Base-by-base conservation (phyloP, 306 rosid genomes). In the Fragaria ananassa region DNA sequence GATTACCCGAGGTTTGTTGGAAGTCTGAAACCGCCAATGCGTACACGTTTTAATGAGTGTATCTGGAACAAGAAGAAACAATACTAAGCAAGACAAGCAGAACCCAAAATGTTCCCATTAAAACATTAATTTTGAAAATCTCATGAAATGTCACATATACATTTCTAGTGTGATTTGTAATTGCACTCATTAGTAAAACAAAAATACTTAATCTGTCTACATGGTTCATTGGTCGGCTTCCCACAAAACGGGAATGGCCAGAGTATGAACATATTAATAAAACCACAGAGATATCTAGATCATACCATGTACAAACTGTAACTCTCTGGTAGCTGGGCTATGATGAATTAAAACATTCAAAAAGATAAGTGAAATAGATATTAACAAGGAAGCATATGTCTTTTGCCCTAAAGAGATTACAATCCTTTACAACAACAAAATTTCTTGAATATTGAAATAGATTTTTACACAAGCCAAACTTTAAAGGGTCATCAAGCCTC, bases 1-100 rank as follows among this genome's bases (percentile, higher is more conserved):
- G 70, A 79, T 79, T 87, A 94, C 98, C 98, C 95, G 56, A 94
- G 92, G 89, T 89, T 97, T 56, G 93, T 10, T 12, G 97, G 98
- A 85, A 94, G 98, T 83, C 86, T 88, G 83, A 83, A 94, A 72
- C 96, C 87, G 51, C 89, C 96, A 6, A 94, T 86, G 47, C 98
- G 88, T 51, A 92, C 88, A 35, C 98, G 93, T 88, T 92, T 94
- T 75, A 94, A 83, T 14, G 98, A 86, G 82, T 94, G 80, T 78
- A 94, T 88, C 98, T 94, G 93, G 71, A 76, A 83, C 56, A 80
- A 65, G 62, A 72, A 61, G 57, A 79, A 23, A 60, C 49, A 74
- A 4, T 60, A 57, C 37, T 60, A 42, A 63, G 54, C 21, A 86
- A 65, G 75, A 75, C 46, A 72, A 83, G 56, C 74, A 74, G 80